Conservation (phyloP, 2,329 filamentous ascomycete genomes). For the Colletotrichum sp. region DNA sequence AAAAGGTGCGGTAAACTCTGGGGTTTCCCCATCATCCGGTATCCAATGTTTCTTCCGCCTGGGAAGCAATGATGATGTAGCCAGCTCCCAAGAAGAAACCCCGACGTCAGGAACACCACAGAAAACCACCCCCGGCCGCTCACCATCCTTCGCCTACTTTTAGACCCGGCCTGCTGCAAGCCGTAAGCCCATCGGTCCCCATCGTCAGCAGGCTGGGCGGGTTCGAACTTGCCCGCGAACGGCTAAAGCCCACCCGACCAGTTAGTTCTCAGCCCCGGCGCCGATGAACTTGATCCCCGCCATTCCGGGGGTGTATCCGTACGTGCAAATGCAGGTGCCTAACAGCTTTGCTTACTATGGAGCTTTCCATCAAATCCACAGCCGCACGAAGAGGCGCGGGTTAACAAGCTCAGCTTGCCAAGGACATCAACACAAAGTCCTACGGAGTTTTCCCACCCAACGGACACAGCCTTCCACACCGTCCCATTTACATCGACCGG, state of each 20-base stretch:
- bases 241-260: neutral
- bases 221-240: neutral
- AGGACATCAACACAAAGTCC: neutral
- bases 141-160: slow-evolving; percentile 5
- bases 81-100: neutral
- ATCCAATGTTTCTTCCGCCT: neutral
- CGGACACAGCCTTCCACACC: neutral
- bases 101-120: neutral
- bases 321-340: neutral
- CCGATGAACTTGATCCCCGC: neutral
- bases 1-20: neutral
- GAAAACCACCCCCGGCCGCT: neutral
- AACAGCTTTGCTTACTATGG: neutral
- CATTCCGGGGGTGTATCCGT: neutral
- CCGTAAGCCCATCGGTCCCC: slow-evolving; percentile 4
- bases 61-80: neutral
- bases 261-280: neutral
- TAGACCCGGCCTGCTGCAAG: slow-evolving; percentile 5
- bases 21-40: neutral
- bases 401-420: neutral
- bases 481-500: neutral
- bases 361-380: neutral
- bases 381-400: neutral
- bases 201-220: neutral
- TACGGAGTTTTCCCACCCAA: neutral